Percentiles rank a stretch among this genome's conserved stretches.
Evolutionary conservation across 495 filamentous ascomycete species (phyloP).

Genomic region (Penicillium daleae): DNA sequence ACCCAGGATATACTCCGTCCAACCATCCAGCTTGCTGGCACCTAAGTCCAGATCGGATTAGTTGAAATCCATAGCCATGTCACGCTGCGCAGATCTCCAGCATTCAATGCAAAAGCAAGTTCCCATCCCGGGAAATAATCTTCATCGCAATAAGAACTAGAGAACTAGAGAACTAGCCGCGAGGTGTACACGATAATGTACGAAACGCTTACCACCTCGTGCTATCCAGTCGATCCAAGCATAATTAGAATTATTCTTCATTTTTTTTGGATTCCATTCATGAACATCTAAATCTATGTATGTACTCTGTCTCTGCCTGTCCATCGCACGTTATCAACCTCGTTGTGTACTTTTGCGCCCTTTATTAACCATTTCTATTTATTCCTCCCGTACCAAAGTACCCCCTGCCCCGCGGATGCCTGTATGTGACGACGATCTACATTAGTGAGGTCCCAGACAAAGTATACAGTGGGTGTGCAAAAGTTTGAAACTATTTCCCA

Average conservation of each 20-base stretch:
- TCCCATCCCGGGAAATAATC: neutral
- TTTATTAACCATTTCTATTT: neutral
- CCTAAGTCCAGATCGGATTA: neutral
- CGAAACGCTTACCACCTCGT: neutral
- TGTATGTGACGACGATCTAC: neutral
- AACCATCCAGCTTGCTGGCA: neutral
- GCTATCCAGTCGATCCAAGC: neutral
- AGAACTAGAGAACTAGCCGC: too few species aligned
- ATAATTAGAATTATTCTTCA: neutral
- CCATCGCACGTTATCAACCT: neutral
- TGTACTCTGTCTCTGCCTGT: too few species aligned
- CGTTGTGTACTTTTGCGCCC: neutral
- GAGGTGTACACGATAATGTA: too few species aligned
- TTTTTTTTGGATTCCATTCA: too few species aligned
- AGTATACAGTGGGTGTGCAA: too few species aligned
- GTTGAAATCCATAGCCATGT: neutral
- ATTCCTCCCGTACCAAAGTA: neutral
- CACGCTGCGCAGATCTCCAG: neutral
- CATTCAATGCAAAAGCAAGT: neutral
- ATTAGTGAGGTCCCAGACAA: neutral
- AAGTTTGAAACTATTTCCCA: too few species aligned
- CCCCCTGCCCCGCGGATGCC: conserved; percentile 6
- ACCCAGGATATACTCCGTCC: neutral
- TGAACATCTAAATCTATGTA: too few species aligned
- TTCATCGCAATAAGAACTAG: neutral